Conservation (phyloP, 1,139 yeast species). For the Suzukiozyma palmioleophila region DNA sequence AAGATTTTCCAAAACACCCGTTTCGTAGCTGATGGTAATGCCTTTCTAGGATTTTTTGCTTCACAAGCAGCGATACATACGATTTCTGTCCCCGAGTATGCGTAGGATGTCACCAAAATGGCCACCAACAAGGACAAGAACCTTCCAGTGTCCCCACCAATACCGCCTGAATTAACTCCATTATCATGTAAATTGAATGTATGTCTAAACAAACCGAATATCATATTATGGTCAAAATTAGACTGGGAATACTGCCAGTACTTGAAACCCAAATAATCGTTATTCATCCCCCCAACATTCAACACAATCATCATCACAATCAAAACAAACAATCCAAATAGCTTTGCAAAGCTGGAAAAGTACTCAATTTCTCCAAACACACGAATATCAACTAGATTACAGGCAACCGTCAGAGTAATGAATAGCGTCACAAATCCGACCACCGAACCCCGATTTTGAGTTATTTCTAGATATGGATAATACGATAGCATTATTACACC, state of each 20-base stretch:
- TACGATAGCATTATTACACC: slow-evolving; percentile 71
- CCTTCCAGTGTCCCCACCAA: slow-evolving; percentile 62
- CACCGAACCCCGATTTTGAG: slow-evolving; percentile 41
- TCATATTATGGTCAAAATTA: slow-evolving; percentile 41
- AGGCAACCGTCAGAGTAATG: slow-evolving; percentile 40
- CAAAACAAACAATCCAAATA: slow-evolving; percentile 51
- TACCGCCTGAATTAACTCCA: slow-evolving; percentile 50
- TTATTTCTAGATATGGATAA: slow-evolving; percentile 50
- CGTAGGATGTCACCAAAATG: slow-evolving; percentile 60
- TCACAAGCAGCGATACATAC: slow-evolving; percentile 87
- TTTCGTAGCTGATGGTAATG: slow-evolving; percentile 74
- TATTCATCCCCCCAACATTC: slow-evolving; percentile 50
- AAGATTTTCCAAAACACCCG: slow-evolving; percentile 71
- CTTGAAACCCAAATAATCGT: slow-evolving; percentile 48
- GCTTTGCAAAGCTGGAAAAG: slow-evolving; percentile 54
- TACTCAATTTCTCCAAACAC: slow-evolving; percentile 77
- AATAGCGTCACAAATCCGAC: slow-evolving; percentile 69
- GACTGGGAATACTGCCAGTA: slow-evolving; percentile 60
- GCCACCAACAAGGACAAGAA: slow-evolving; percentile 64
- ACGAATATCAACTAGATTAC: slow-evolving; percentile 64
- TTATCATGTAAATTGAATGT: slow-evolving; percentile 54
- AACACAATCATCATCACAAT: slow-evolving; percentile 62
- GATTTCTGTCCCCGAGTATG: slow-evolving; percentile 78
- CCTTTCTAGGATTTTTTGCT: slow-evolving; percentile 73
- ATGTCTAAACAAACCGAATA: slow-evolving; percentile 73